Percentiles rank a stretch among this genome's conserved stretches.
Conservation (phyloP, 495 filamentous ascomycete species). For the Aspergillus campestris region DNA sequence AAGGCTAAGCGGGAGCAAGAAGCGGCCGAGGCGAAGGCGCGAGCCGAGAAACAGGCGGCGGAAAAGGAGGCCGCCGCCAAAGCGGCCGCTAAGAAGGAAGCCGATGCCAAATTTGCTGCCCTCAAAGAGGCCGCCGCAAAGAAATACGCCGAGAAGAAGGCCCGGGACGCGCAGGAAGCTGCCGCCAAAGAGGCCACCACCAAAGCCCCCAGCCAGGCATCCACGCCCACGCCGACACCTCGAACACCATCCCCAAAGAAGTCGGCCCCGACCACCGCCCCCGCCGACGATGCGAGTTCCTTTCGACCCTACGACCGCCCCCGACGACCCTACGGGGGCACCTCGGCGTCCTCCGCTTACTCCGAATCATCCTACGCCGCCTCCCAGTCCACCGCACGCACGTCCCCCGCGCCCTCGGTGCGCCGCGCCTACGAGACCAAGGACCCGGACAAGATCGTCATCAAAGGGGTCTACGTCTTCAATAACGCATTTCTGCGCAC, state of each 20-base stretch:
- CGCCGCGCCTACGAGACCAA: conserved; percentile 71
- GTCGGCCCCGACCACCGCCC: conserved; percentile 51
- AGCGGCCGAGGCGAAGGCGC: conserved; percentile 33
- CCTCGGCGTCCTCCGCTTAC: conserved; percentile 54
- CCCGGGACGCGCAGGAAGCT: conserved; percentile 28
- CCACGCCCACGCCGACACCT: conserved; percentile 26
- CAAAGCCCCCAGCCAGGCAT: conserved; percentile 14
- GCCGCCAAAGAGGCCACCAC: conserved; percentile 23
- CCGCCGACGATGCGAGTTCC: conserved; percentile 62
- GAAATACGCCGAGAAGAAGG: conserved; percentile 40
- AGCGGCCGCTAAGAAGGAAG: conserved; percentile 38
- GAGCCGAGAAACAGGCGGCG: conserved; percentile 30
- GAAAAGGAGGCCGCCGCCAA: conserved; percentile 40
- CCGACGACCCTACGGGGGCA: conserved; percentile 40
- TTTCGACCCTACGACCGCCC: conserved; percentile 78
- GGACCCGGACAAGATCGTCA: conserved; percentile 90
- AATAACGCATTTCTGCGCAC: conserved; percentile 74
- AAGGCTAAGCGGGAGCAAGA: conserved; percentile 31
- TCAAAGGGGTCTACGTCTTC: conserved; percentile 85
- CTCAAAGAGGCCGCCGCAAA: conserved; percentile 39
- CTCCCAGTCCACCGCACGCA: conserved; percentile 73
- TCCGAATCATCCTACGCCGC: conserved; percentile 81
- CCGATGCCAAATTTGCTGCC: conserved; percentile 36
- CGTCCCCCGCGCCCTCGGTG: conserved; percentile 72
- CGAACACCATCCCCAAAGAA: conserved; percentile 45